These are phyloP conservation scores for Betula pendula DNA, from an alignment of 306 rosid species.

Conservation along the genomic window DNA sequence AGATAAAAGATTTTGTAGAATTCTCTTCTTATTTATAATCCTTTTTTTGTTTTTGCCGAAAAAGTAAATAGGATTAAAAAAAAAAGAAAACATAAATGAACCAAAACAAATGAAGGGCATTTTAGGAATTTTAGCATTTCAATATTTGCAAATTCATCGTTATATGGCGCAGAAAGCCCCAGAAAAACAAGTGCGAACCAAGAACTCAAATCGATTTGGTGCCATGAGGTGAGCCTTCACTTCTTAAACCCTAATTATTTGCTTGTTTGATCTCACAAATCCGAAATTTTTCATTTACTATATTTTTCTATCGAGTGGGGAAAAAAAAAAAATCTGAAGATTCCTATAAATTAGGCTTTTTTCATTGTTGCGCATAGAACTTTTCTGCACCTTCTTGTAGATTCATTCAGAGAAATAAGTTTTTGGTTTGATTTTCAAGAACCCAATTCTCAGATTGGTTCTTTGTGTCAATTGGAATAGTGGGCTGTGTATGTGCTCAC, in stretches of 20 bases:
- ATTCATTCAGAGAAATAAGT: slow-evolving; percentile 21
- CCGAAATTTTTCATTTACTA: background rate
- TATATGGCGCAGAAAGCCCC: slow-evolving; percentile 25
- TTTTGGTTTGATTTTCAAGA: slow-evolving; percentile 21
- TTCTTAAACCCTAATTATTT: slow-evolving; percentile 11
- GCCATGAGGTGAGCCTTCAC: slow-evolving; percentile 37
- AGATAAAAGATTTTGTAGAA: no score
- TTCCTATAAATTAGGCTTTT: slow-evolving; percentile 7
- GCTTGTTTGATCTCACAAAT: slow-evolving; percentile 15
- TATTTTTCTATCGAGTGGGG: slow-evolving; percentile 7
- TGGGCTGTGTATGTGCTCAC: background rate
- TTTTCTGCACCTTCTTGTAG: slow-evolving; percentile 5
- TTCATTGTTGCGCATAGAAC: slow-evolving; percentile 21
- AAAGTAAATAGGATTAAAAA: no score
- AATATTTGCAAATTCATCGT: no score
- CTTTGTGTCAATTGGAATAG: slow-evolving; percentile 11
- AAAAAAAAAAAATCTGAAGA: slow-evolving; percentile 8
- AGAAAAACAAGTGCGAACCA: slow-evolving; percentile 18
- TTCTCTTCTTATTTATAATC: no score
- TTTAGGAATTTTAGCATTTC: no score
- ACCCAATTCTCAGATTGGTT: background rate
- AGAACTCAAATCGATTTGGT: slow-evolving; percentile 40
- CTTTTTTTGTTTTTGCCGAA: no score
- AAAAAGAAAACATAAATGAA: no score
- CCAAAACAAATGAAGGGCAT: no score